These are phyloP conservation scores for Trichoderma arundinaceum DNA, from an alignment of 2,329 filamentous ascomycete genomes.

Conservation along the genomic window DNA sequence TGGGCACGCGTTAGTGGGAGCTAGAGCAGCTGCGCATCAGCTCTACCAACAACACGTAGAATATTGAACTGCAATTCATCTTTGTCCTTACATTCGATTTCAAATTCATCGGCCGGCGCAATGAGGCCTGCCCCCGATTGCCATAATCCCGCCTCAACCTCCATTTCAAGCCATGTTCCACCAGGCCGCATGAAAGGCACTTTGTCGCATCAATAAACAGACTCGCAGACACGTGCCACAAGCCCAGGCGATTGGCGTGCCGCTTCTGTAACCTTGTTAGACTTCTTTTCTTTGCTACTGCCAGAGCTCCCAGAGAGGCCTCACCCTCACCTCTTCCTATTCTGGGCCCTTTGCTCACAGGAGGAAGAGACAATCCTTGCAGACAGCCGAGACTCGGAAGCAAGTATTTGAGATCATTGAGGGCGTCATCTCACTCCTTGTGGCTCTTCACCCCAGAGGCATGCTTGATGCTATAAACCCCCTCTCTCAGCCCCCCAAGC, in stretches of 20 bases:
- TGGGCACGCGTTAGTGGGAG: too few relatives aligned
- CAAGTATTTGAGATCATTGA: too few relatives aligned
- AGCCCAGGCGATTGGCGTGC: slow-evolving; percentile 13
- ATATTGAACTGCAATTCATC: too few relatives aligned
- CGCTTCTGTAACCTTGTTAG: neutral
- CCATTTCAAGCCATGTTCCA: slow-evolving; percentile 1
- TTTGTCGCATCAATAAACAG: slow-evolving; percentile 12
- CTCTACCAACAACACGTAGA: too few relatives aligned
- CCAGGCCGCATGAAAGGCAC: neutral
- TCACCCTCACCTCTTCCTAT: neutral
- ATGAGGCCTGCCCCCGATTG: too few relatives aligned
- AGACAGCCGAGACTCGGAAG: too few relatives aligned
- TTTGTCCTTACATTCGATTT: too few relatives aligned
- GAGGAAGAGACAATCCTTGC: neutral
- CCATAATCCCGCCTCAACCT: neutral
- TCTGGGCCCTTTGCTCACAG: neutral
- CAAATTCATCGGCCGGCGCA: too few relatives aligned
- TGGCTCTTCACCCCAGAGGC: too few relatives aligned
- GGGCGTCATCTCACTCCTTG: too few relatives aligned
- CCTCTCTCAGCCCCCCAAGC: neutral
- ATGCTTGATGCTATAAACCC: too few relatives aligned
- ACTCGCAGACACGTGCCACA: slow-evolving; percentile 21
- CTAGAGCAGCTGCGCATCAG: too few relatives aligned
- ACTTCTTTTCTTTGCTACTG: neutral
- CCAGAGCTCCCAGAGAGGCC: neutral